Base-by-base conservation (phyloP, 2,329 filamentous ascomycete genomes). In the Colletotrichum lini region DNA sequence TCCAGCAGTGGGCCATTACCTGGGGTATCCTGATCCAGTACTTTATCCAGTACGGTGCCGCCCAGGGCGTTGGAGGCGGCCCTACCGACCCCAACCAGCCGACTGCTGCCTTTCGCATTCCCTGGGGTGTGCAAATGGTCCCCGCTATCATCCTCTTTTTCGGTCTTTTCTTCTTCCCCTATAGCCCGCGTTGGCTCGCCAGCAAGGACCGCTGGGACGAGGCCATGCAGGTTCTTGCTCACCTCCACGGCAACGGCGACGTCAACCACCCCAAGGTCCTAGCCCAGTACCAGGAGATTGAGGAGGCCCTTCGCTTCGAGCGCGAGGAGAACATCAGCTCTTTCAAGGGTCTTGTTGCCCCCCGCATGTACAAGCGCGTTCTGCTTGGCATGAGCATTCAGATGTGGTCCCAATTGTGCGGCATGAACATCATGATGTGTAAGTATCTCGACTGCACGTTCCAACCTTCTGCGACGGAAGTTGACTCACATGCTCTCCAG, bases 1-100 rank as follows among this genome's bases (percentile, higher is more conserved):
- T 92, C 3, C 91, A 93, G 76, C 91, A 93, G 78, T 92, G 90
- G 89, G 90, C 90, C 38, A 93, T 93, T 53, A 92, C 90, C 2
- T 92, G 90, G 89, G 91, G 91, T 58, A 91, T 93, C 65, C 76
- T 92, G 18, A 90, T 91, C 58, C 89, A 91, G 74, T 92, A 88
- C 80, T 91, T 92, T 78, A 89, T 92, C 74, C 89, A 91, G 74
- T 92, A 93, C 75, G 90, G 90, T 30, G 86, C 85, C 15, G 87
- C 88, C 2, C 86, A 87, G 74, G 83, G 76, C 45, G 66, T 88
- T 49, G 86, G 86, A 56, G 86, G 85, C 18, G 86, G 87, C 0
- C 82, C 86, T 10, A 74, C 82, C n/a, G 82, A 89, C 77, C 81
- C 82, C 6, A 77, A 85, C 68, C 88, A 90, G 79, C 79, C 84